Percentiles rank a stretch among this genome's conserved stretches.
phyloP scores from a whole-genome alignment of 1,284 basidiomycete species.

The Tilletia indica region DNA sequence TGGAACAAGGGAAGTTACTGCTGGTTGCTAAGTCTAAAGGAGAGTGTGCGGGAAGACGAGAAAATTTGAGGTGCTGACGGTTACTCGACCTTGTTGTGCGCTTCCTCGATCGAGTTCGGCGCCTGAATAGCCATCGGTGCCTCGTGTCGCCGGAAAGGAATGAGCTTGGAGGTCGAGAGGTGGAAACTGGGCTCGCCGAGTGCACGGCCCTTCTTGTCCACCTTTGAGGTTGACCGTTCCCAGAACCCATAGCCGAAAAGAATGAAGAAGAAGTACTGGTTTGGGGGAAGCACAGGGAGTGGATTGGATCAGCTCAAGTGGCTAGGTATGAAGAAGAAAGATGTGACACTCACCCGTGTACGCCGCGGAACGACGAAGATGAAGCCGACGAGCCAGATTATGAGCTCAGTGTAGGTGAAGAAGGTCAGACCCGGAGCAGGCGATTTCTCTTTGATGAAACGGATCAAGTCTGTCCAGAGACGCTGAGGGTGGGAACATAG shows the following conservation, averaged over 20 bases:
- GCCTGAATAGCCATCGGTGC: neutral
- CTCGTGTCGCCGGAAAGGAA: neutral
- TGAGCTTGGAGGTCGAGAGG: slow-evolving; percentile 36
- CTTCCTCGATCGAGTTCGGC: slow-evolving; percentile 3
- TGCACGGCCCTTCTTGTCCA: slow-evolving; percentile 32
- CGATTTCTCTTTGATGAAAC: slow-evolving; percentile 65
- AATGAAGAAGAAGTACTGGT: slow-evolving; percentile 50
- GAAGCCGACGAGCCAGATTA: slow-evolving; percentile 49
- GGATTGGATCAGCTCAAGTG: slow-evolving; percentile 46
- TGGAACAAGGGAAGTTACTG: too few relatives aligned
- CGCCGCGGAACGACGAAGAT: slow-evolving; percentile 9
- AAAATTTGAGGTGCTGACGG: neutral
- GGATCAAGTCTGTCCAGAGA: slow-evolving; percentile 66
- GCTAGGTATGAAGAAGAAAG: slow-evolving; percentile 16
- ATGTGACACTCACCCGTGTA: neutral
- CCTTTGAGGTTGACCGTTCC: slow-evolving; percentile 25
- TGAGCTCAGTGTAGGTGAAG: slow-evolving; percentile 67
- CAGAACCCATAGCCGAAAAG: slow-evolving; percentile 50
- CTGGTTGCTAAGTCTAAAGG: too few relatives aligned
- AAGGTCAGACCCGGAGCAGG: slow-evolving; percentile 64
- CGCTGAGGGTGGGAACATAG: slow-evolving; percentile 46
- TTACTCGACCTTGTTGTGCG: slow-evolving; percentile 9
- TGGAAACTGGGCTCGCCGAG: slow-evolving; percentile 38
- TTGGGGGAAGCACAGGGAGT: slow-evolving; percentile 28
- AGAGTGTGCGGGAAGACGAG: too few relatives aligned